Base-by-base conservation (phyloP, 805 yeast genomes). In the Metschnikowia chrysomelidarum region DNA sequence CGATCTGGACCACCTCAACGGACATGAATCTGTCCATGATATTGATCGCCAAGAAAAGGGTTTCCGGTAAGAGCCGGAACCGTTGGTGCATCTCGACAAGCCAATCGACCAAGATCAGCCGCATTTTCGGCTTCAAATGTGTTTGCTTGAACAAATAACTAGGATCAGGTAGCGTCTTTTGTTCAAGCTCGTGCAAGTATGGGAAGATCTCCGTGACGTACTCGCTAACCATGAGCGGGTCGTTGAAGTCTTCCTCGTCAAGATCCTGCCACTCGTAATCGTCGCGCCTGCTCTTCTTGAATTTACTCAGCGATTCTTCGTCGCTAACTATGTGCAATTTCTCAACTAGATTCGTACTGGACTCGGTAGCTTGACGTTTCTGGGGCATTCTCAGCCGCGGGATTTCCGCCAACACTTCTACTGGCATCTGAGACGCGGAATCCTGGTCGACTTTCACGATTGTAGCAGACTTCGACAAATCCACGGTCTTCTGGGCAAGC, bases 31-130 rank as follows among this genome's bases (percentile, higher is more conserved):
- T 65, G 62, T 89, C 97, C 86, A 88, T 82, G 36, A 86, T 62
- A 60, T 87, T 87, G 36, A 86, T 82, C 4, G 95, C 87, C 38
- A 88, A 66, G 52, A 78, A 85, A 38, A 89, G 71, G 7, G 95
- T 86, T 60, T 88, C 96, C 1, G 95, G 95, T 27, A 83, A 69
- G 44, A 89, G 71, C 46, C 89, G 74, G 61, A 88, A 88, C 56
- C 86, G 75, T 47, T 79, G 69, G 64, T 87, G 96, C 57, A 88
- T 89, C 56, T 87, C 94, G 8, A 87, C 87, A 47, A 88, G 69
- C 97, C 97, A 88, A 62, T 89, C 96, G n/a, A 88, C 87, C 40
- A 88, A 65, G 34, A 88, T 84, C 6, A 87, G 80, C 47, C 97
- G 75, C 84, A 85, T 83, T 43, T 78, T 76, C 38, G 96, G 95